These are phyloP conservation scores for Choricystis sp. DNA, from an alignment of 139 green algal species.

Conservation along the genomic window DNA sequence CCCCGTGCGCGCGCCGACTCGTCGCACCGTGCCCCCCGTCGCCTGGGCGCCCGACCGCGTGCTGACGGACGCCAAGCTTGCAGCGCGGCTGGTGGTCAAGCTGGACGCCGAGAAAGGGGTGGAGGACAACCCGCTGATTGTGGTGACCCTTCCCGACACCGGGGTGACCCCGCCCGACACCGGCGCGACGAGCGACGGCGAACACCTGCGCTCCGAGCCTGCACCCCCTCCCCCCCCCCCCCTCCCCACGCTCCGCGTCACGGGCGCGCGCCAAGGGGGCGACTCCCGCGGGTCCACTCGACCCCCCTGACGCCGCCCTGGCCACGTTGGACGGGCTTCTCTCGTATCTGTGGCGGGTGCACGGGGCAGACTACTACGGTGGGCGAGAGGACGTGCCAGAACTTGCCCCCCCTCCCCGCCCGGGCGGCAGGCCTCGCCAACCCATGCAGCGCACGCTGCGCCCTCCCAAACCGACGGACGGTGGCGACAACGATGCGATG, in stretches of 20 bases:
- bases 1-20: background rate
- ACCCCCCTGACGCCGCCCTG: conserved; percentile 1
- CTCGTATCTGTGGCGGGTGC: conserved; percentile 80
- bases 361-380: conserved; percentile 79
- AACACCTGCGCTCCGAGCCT: conserved; percentile 1
- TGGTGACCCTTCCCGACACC: too few relatives aligned
- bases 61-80: conserved; percentile 38
- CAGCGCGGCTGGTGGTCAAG: conserved; percentile 29
- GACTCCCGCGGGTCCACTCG: too few relatives aligned
- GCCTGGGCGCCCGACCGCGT: conserved; percentile 32
- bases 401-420: background rate
- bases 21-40: conserved; percentile 6
- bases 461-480: background rate
- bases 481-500: background rate
- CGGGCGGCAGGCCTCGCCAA: background rate
- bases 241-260: background rate
- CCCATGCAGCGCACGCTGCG: background rate
- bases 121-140: conserved; percentile 28
- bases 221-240: background rate
- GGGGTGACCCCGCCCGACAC: background rate
- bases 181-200: background rate
- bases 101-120: conserved; percentile 70
- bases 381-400: conserved; percentile 16
- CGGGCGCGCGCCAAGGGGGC: background rate
- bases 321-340: conserved; percentile 61